Conservation (phyloP, 2,329 filamentous ascomycete genomes). For the Ceratocystis harringtonii region DNA sequence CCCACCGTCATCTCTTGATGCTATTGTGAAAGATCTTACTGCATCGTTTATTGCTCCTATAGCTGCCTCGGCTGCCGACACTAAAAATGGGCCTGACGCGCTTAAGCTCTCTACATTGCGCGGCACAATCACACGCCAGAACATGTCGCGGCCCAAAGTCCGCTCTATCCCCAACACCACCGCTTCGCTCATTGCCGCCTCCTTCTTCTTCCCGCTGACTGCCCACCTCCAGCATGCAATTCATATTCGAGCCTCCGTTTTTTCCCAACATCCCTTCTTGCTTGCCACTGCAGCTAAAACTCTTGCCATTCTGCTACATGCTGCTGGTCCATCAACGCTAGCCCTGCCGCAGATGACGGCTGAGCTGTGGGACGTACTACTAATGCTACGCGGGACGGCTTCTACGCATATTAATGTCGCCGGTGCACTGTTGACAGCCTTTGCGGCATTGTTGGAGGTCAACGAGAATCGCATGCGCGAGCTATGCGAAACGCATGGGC, state of each 20-base stretch:
- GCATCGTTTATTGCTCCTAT: conserved; percentile 65
- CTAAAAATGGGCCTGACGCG: conserved; percentile 60
- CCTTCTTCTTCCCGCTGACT: conserved; percentile 77
- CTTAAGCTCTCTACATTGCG: conserved; percentile 86
- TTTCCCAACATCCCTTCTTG: conserved; percentile 60
- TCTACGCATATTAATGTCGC: conserved; percentile 51
- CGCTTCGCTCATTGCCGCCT: conserved; percentile 55
- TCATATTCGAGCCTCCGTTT: conserved; percentile 31
- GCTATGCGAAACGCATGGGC: conserved; percentile 58
- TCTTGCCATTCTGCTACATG: conserved; percentile 65
- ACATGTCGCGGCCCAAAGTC: conserved; percentile 32
- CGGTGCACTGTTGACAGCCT: conserved; percentile 60
- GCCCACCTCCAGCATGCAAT: conserved; percentile 60
- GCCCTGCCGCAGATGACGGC: conserved; percentile 64
- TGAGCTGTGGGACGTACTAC: conserved; percentile 71
- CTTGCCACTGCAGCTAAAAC: conserved; percentile 75
- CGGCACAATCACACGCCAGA: conserved; percentile 25
- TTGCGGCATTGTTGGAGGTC: conserved; percentile 68
- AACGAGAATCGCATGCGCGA: conserved; percentile 57
- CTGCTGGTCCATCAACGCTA: conserved; percentile 64
- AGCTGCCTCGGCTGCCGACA: conserved; percentile 66
- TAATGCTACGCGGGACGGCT: conserved; percentile 47
- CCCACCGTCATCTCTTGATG: conserved; percentile 47
- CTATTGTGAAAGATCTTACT: conserved; percentile 52
- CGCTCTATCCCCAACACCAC: conserved; percentile 60